Evolutionary conservation across 768 basidiomycete genomes (phyloP).

Genomic region (Dentipellis fragilis): DNA sequence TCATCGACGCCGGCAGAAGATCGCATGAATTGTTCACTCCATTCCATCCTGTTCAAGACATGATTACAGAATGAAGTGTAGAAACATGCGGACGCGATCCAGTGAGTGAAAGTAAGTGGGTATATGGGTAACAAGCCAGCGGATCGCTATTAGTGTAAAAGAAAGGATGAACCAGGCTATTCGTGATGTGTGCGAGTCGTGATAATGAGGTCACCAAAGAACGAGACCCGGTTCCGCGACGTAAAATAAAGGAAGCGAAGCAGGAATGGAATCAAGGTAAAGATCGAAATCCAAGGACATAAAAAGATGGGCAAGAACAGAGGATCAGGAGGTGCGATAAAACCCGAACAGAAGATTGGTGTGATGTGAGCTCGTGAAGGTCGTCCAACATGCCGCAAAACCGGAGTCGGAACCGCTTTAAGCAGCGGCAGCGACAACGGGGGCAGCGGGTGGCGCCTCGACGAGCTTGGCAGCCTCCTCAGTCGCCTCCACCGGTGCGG

Average conservation of each 20-base stretch:
- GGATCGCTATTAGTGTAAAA: constrained; percentile 59
- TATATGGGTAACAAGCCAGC: constrained; percentile 23
- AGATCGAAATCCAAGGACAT: constrained; percentile 15
- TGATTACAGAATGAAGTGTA: constrained; percentile 52
- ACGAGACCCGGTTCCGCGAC: constrained; percentile 44
- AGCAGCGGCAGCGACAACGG: constrained; percentile 74
- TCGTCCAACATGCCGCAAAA: constrained; percentile 25
- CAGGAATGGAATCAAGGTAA: constrained; percentile 21
- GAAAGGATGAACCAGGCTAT: constrained; percentile 51
- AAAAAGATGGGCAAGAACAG: constrained; percentile 19
- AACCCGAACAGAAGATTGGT: constrained; percentile 9
- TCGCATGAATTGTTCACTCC: constrained; percentile 1
- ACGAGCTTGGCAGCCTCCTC: constrained; percentile 24
- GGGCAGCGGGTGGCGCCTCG: constrained; percentile 41
- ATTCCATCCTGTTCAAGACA: constrained; percentile 22
- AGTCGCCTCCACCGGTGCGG: constrained; percentile 16
- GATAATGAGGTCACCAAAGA: constrained; percentile 33
- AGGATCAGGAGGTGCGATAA: constrained; percentile 8
- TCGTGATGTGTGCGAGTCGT: constrained; percentile 46
- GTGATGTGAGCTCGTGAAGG: constrained; percentile 9
- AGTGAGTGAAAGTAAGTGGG: constrained; percentile 37
- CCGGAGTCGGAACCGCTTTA: constrained; percentile 42
- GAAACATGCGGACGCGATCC: constrained; percentile 48
- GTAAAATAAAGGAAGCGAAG: constrained; percentile 30
- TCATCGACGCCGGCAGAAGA: background rate